These are phyloP conservation scores for Beauveria brongniartii DNA, from an alignment of 2,329 filamentous ascomycete species.

Conservation along the genomic window DNA sequence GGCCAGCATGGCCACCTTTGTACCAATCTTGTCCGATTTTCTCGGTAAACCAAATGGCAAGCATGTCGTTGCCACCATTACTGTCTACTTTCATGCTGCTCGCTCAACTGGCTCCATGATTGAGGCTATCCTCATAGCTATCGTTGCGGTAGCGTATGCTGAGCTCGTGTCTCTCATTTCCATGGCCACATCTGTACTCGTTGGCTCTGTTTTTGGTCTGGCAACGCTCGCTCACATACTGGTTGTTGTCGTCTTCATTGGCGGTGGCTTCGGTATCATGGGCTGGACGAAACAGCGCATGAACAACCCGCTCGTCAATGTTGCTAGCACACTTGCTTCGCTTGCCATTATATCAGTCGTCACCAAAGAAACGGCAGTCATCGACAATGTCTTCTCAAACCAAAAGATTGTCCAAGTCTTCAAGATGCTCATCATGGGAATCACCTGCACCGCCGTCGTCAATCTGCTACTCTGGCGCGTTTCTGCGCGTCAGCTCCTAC, in stretches of 20 bases:
- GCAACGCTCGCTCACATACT: slow-evolving; percentile 66
- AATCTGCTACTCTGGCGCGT: slow-evolving; percentile 68
- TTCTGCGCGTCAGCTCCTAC: slow-evolving; percentile 62
- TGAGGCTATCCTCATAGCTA: slow-evolving; percentile 66
- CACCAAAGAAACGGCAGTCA: slow-evolving; percentile 78
- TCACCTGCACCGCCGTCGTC: slow-evolving; percentile 57
- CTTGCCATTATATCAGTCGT: slow-evolving; percentile 77
- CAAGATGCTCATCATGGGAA: slow-evolving; percentile 72
- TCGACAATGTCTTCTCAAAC: slow-evolving; percentile 67
- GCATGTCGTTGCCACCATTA: slow-evolving; percentile 82
- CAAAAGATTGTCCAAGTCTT: slow-evolving; percentile 44
- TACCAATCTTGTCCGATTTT: slow-evolving; percentile 58
- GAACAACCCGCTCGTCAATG: slow-evolving; percentile 67
- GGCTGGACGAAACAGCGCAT: slow-evolving; percentile 74
- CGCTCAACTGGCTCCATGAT: slow-evolving; percentile 78
- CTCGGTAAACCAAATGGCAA: slow-evolving; percentile 82
- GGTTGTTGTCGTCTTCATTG: slow-evolving; percentile 71
- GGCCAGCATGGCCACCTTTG: slow-evolving; percentile 74
- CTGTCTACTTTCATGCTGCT: slow-evolving; percentile 84
- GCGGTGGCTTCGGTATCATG: slow-evolving; percentile 72
- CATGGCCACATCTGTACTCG: slow-evolving; percentile 73
- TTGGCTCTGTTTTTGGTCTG: slow-evolving; percentile 55
- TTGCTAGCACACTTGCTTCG: slow-evolving; percentile 73
- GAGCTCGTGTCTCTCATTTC: slow-evolving; percentile 63
- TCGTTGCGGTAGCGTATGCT: slow-evolving; percentile 64